phyloP scores from a whole-genome alignment of 768 basidiomycete genomes.

The Macrolepiota fuliginosa region DNA sequence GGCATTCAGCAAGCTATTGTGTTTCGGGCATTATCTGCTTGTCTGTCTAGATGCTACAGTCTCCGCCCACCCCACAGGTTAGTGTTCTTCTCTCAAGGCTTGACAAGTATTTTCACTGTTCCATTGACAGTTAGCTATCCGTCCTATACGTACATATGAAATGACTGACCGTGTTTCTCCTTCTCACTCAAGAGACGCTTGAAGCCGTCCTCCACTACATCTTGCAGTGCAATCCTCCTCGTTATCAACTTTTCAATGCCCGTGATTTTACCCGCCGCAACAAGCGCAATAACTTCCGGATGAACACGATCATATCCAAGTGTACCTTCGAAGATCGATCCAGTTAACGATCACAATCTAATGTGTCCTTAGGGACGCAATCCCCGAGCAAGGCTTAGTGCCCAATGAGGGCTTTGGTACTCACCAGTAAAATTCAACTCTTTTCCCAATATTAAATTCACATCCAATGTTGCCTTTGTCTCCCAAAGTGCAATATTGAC shows the following conservation, averaged over 20 bases:
- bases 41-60: neutral
- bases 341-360: neutral
- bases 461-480: conserved; percentile 27
- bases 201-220: conserved; percentile 42
- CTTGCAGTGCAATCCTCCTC: conserved; percentile 35
- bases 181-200: conserved; percentile 37
- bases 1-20: too few relatives aligned
- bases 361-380: too few relatives aligned
- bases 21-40: too few relatives aligned
- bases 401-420: conserved; percentile 6
- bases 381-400: neutral
- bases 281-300: conserved; percentile 34
- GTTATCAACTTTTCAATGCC: conserved; percentile 42
- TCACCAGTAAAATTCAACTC: conserved; percentile 40
- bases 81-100: conserved; percentile 12
- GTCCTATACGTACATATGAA: neutral
- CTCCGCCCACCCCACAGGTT: neutral
- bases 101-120: conserved; percentile 38
- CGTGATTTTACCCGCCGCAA: conserved; percentile 35
- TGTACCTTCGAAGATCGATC: conserved; percentile 22
- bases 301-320: conserved; percentile 38
- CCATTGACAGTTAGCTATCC: neutral
- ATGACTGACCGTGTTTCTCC: conserved; percentile 34
- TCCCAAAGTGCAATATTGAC: conserved; percentile 46
- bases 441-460: conserved; percentile 33